A percentile compares a stretch with the other conserved stretches of the same genome.
Conservation (phyloP, 129 eudicot genomes). For the Flaveria linearis region DNA sequence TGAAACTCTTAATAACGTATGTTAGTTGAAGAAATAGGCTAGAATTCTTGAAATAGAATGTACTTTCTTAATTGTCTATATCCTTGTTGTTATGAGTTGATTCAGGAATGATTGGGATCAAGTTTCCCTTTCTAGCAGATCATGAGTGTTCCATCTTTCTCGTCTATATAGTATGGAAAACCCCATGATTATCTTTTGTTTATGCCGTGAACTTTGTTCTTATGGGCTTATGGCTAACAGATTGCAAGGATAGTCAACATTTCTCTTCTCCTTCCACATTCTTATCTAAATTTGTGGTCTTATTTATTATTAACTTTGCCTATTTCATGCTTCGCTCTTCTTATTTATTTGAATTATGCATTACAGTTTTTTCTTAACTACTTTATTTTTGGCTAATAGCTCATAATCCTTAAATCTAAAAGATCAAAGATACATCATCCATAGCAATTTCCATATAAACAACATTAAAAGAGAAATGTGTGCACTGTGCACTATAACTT, state of each 20-base stretch:
- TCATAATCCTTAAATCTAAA: not conserved
- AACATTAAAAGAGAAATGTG: not conserved
- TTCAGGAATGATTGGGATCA: not conserved
- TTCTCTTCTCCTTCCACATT: slow-evolving; percentile 2
- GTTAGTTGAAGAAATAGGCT: not conserved
- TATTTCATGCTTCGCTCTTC: not conserved
- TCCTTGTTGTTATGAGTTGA: slow-evolving; percentile 8
- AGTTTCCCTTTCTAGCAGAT: not conserved
- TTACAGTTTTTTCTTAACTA: not conserved
- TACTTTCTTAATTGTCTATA: not conserved
- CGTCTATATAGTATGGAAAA: slow-evolving; percentile 6
- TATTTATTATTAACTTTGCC: not conserved
- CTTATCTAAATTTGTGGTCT: not conserved
- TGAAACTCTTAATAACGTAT: not conserved
- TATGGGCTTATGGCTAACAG: not conserved
- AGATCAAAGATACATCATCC: slow-evolving; percentile 10
- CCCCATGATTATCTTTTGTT: slow-evolving; percentile 10
- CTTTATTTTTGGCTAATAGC: slow-evolving; percentile 8
- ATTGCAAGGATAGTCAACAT: not conserved
- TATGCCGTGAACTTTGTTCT: not conserved
- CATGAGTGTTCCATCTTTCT: slow-evolving; percentile 13
- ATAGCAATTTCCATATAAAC: slow-evolving; percentile 2
- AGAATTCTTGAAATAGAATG: slow-evolving; percentile 10
- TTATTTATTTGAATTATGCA: not conserved
- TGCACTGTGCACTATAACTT: not conserved